Conservation (phyloP, 148 eudicot genomes). For the Heliosperma pusillum region DNA sequence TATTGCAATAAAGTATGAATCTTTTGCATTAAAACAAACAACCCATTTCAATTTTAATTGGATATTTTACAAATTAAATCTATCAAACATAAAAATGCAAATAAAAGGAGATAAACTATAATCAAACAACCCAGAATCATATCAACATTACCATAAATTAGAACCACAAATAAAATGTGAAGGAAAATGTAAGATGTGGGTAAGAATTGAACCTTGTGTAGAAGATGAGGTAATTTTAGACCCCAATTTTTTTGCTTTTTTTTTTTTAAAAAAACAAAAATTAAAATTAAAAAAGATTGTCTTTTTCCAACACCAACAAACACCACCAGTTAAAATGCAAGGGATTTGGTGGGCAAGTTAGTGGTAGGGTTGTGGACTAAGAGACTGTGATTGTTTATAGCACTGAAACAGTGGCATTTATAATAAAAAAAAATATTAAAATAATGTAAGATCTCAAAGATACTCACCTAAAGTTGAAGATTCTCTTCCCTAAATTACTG, state of each 20-base stretch:
- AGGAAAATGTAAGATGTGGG: slow-evolving; percentile 20
- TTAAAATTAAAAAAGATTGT: too few relatives aligned
- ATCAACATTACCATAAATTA: slow-evolving; percentile 12
- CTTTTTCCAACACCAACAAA: background rate
- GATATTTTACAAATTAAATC: background rate
- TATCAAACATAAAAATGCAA: background rate
- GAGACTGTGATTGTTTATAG: too few relatives aligned
- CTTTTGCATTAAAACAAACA: slow-evolving; percentile 5
- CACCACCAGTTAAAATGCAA: background rate
- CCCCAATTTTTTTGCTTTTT: slow-evolving; percentile 1
- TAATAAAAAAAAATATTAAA: too few relatives aligned
- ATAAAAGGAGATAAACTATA: background rate
- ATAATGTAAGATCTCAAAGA: too few relatives aligned
- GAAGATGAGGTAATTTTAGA: background rate
- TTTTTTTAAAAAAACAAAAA: too few relatives aligned
- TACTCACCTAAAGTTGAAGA: too few relatives aligned
- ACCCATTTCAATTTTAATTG: slow-evolving; percentile 10
- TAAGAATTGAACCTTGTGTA: slow-evolving; percentile 17
- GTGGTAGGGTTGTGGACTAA: background rate
- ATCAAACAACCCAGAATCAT: background rate
- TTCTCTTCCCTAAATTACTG: too few relatives aligned
- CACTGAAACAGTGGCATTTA: too few relatives aligned
- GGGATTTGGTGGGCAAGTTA: background rate
- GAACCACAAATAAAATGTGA: slow-evolving; percentile 22
- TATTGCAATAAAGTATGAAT: background rate